Evolutionary conservation across 768 basidiomycete species (phyloP), one percentile per base, ranked within the genome.

Genomic region (Hygrophorus russula): DNA sequence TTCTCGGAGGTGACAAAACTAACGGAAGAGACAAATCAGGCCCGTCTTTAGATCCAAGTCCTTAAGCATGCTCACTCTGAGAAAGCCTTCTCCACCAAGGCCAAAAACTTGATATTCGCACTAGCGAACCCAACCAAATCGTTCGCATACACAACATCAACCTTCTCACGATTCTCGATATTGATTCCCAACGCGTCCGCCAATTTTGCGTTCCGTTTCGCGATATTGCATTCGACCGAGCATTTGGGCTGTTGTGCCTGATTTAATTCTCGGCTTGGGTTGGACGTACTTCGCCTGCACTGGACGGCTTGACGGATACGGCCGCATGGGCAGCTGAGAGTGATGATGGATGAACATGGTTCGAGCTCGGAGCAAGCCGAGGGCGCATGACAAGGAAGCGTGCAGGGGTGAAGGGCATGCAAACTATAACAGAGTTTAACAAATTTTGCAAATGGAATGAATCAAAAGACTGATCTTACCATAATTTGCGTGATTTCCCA

Each of bases 151-250:
- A 62, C 66, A 39, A 71, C 72, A 14, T 50, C 51, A 9, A 46
- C 53, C 48, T 61, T 59, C 37, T 67, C 71, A 13, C 67, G 63
- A 5, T 57, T 61, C 35, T 78, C 71, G 12, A 72, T 59, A 31
- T 65, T 80, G 53, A 98, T 94, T 0, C 93, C 92, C 4, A 99
- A 62, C 1, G 96, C 96, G 31, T 92, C 90, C 0, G 96, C 96
- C 6, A 99, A 62, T 29, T 78, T 67, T 0, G 82, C 87, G 52
- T 96, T 97, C 9, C 96, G 75, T 57, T 93, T 86, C 35, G 82
- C 85, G 39, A 90, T 68, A 30, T 66, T 69, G 52, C 96, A 99
- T 35, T 94, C 89, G 36, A 74, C 80, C 12, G 78, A 76, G 55
- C 96, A 99, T 50, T 84, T 83, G 7, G 81, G 65, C 36, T 63